A percentile compares a stretch with the other conserved stretches of the same genome.
Evolutionary conservation across 2,329 filamentous ascomycete genomes (phyloP).

Genomic region (Fusarium citri): DNA sequence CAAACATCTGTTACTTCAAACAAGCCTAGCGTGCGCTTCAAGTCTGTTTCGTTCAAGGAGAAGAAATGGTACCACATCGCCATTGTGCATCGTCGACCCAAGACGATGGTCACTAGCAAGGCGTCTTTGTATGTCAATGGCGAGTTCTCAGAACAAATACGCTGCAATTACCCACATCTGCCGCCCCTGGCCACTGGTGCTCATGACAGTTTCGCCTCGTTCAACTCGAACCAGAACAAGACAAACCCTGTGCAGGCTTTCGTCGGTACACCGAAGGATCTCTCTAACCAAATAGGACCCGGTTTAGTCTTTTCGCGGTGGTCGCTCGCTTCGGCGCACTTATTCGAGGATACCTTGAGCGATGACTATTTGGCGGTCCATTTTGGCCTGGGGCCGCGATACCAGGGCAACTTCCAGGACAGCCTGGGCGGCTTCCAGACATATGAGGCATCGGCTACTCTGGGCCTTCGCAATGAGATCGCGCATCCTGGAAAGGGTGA

Average conservation of each 20-base stretch:
- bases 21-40: slow-evolving; percentile 93
- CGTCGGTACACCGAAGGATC: slow-evolving; percentile 88
- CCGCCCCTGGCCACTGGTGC: slow-evolving; percentile 73
- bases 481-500: slow-evolving; percentile 91
- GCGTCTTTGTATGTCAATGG: slow-evolving; percentile 92
- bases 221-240: slow-evolving; percentile 68
- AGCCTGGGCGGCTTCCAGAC: slow-evolving; percentile 96
- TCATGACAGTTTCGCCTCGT: slow-evolving; percentile 77
- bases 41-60: slow-evolving; percentile 79
- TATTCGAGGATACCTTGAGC: slow-evolving; percentile 88
- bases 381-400: slow-evolving; percentile 87
- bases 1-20: slow-evolving; percentile 92
- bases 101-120: slow-evolving; percentile 79
- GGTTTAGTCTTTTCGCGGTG: slow-evolving; percentile 82
- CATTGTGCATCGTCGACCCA: slow-evolving; percentile 84
- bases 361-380: slow-evolving; percentile 94
- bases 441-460: slow-evolving; percentile 89
- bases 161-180: slow-evolving; percentile 85
- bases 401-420: slow-evolving; percentile 97
- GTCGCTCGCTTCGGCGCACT: slow-evolving; percentile 89
- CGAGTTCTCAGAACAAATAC: slow-evolving; percentile 91
- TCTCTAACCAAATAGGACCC: slow-evolving; percentile 80
- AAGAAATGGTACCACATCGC: slow-evolving; percentile 93
- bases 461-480: slow-evolving; percentile 92
- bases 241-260: slow-evolving; percentile 87